phyloP scores from a whole-genome alignment of 148 eudicot genomes.

The Pharnaceum exiguum region DNA sequence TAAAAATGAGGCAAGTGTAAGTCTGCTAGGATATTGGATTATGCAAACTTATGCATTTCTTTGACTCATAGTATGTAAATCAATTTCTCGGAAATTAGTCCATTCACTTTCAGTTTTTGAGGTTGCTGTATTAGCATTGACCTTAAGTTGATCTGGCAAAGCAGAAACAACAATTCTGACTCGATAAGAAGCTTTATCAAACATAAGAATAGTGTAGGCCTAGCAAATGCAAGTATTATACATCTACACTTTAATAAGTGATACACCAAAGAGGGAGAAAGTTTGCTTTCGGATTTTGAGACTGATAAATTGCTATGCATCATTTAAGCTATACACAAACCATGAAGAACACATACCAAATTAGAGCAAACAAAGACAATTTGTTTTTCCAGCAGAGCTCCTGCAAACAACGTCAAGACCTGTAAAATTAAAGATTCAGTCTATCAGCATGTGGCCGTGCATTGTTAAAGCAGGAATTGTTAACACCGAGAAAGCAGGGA shows the following conservation, averaged over 20 bases:
- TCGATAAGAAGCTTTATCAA: neutral
- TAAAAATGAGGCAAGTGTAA: too few relatives aligned
- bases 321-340: neutral
- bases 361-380: slow-evolving; percentile 82
- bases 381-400: slow-evolving; percentile 90
- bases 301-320: neutral
- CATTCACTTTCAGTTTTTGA: too few relatives aligned
- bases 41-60: too few relatives aligned
- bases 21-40: too few relatives aligned
- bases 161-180: too few relatives aligned
- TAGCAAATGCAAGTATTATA: neutral
- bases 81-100: too few relatives aligned
- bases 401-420: slow-evolving; percentile 84
- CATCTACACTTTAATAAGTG: neutral
- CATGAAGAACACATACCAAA: slow-evolving; percentile 47
- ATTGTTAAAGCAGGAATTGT: neutral
- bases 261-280: neutral
- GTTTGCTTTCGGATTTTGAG: neutral
- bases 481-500: neutral
- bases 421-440: slow-evolving; percentile 33
- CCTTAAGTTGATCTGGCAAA: too few relatives aligned
- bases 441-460: neutral
- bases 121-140: too few relatives aligned
- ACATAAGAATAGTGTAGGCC: neutral
- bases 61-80: too few relatives aligned